phyloP scores from a whole-genome alignment of 176 grass and related monocot species.

The Ensete ventricosum region DNA sequence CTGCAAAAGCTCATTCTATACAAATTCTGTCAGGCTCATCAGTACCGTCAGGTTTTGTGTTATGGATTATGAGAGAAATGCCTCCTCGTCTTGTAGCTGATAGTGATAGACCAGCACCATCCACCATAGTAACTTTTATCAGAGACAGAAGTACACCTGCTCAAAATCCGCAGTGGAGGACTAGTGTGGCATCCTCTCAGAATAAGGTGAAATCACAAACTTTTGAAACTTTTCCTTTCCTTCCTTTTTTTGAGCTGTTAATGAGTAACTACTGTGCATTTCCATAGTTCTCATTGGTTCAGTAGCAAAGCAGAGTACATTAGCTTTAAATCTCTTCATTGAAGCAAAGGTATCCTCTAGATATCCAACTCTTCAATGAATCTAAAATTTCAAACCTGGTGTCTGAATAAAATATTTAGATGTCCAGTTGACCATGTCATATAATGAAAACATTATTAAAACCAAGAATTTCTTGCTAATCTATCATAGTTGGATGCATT shows the following conservation, averaged over 20 bases:
- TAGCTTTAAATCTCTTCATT: background rate
- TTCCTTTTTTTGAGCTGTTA: too few species aligned
- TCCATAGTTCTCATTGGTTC: background rate
- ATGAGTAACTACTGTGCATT: background rate
- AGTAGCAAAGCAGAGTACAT: background rate
- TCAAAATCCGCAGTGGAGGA: conserved; percentile 76
- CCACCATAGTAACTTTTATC: conserved; percentile 62
- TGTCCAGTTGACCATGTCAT: background rate
- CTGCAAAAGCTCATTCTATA: conserved; percentile 3
- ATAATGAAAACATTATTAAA: background rate
- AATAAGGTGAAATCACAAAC: conserved; percentile 59
- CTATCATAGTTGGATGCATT: too few species aligned
- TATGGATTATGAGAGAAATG: conserved; percentile 98
- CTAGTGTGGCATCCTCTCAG: conserved; percentile 72
- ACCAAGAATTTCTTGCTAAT: background rate
- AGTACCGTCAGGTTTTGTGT: conserved; percentile 75
- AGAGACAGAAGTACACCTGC: conserved; percentile 44
- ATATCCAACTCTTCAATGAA: background rate
- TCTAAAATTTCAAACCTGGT: background rate
- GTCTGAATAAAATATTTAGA: background rate
- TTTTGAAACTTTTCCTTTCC: background rate
- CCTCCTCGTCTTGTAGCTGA: conserved; percentile 48
- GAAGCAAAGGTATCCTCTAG: background rate
- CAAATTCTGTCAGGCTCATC: conserved; percentile 59
- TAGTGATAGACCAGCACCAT: conserved; percentile 41